Evolutionary conservation across 305 asterid genomes (phyloP), one percentile per base, ranked within the genome.

Genomic region (Nicotiana rustica): DNA sequence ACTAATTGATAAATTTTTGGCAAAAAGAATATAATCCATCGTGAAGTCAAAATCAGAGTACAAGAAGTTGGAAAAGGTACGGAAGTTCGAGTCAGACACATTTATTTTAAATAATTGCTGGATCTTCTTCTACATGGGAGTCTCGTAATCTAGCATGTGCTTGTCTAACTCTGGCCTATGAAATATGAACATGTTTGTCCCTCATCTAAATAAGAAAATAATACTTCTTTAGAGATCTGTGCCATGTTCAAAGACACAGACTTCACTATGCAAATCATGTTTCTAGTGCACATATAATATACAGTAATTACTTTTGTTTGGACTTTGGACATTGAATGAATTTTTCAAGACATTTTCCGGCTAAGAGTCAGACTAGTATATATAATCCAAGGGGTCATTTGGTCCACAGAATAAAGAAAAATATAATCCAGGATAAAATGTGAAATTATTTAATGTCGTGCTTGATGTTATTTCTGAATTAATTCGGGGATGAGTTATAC

Each of bases 1-100:
- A 25, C 25, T 73, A 64, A 25, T 73, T 73, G 62, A 17, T 21
- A 18, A 44, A 70, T 71, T 5, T 18, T 38, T 38, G 49, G 29
- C 14, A 75, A 19, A 75, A 29, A 6, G 64, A 21, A 49, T 52
- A 49, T 49, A 75, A 13, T 25, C 10, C 29, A 7, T 52, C 21
- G 15, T 15, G 68, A 49, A 47, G 64, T 21, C 79, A 25, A 52
- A 49, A 25, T 75, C 29, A 52, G 13, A 4, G 79, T 14, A 49
- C 25, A 75, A 75, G 10, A 52, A 52, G 64, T 75, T 75, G 65
- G 79, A 75, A 52, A 75, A 25, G 79, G 79, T 25, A 75, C 21
- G 65, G 44, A 75, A 59, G 19, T 56, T 56, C 2, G 61, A 56
- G n/a, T 15, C n/a, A 13, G 18, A 56, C 61, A 56, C 60, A 55